Base-by-base conservation (phyloP, 352 stramenopile genomes). In the Phytophthora meadii region DNA sequence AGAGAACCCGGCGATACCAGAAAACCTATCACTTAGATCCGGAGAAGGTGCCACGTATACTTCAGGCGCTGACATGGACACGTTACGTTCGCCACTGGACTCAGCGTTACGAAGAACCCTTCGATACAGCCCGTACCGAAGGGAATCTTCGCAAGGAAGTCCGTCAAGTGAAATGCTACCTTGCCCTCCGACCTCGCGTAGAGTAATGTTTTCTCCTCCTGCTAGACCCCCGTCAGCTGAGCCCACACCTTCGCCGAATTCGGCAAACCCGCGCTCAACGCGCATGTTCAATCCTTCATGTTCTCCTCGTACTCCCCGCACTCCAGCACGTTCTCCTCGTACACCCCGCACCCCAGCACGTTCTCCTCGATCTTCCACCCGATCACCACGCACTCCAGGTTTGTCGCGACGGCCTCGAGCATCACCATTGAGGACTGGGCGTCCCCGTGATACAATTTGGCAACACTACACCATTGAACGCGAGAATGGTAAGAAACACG, bases 401-500 rank as follows among this genome's bases (percentile, higher is more conserved):
- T 42, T n/a, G 15, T 19, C 14, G 9, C 8, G 5, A 2, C 17
- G 19, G 15, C 1, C 41, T 28, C n/a, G 41, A 12, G 27, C 17
- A 22, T 54, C 48, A 2, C 48, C 48, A 14, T 4, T 54, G 11
- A 54, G 30, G 17, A 32, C 17, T 1, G 17, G 32, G 11, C 32
- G 32, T 7, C 30, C 48, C 2, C 48, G n/a, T 0, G 48, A 54
- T 24, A 19, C 7, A 2, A 54, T 54, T 14, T 54, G 48, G 48
- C 17, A 12, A 2, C 28, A 54, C 8, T 54, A 44, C 28, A 22
- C n/a, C 4, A 64, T 64, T 24, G 55, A 64, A 7, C 45, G 46
- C 8, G 46, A 56, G 34, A 51, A 50, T 40, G 46, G 37, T 9
- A 64, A 63, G 9, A 63, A 51, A 44, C 55, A 63, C 25, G 45